These are phyloP conservation scores for Zangia roseola DNA, from an alignment of 768 basidiomycete species.

Conservation along the genomic window DNA sequence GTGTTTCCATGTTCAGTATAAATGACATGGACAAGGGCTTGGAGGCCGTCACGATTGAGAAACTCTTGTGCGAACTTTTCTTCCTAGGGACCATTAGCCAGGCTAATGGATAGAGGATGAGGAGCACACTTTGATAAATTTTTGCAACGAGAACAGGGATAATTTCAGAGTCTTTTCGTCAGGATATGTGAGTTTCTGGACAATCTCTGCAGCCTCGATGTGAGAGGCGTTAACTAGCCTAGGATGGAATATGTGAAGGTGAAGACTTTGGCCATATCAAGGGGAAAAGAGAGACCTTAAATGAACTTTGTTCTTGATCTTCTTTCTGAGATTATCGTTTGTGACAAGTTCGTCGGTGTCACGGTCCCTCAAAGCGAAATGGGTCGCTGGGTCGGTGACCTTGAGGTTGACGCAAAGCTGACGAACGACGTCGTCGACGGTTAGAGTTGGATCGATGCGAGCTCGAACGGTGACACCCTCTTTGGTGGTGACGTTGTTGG, in stretches of 20 bases:
- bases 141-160: constrained; percentile 76
- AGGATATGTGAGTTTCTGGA: constrained; percentile 60
- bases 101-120: background rate
- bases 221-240: constrained; percentile 80
- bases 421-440: constrained; percentile 81
- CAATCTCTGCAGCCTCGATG: constrained; percentile 75
- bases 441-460: constrained; percentile 80
- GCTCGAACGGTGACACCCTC: constrained; percentile 76
- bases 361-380: constrained; percentile 75
- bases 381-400: constrained; percentile 67
- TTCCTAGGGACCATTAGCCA: constrained; percentile 49
- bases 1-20: constrained; percentile 72
- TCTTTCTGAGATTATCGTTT: constrained; percentile 80
- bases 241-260: background rate
- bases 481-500: constrained; percentile 78
- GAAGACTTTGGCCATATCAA: too few species aligned
- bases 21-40: constrained; percentile 70
- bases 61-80: constrained; percentile 83
- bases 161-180: constrained; percentile 63
- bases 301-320: constrained; percentile 75
- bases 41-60: constrained; percentile 66
- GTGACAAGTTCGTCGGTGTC: constrained; percentile 83
- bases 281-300: constrained; percentile 56
- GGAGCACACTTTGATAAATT: constrained; percentile 64
- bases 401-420: constrained; percentile 81